A percentile compares a stretch with the other conserved stretches of the same genome.
phyloP scores from a whole-genome alignment of 306 rosid genomes.

The Rosa persica region DNA sequence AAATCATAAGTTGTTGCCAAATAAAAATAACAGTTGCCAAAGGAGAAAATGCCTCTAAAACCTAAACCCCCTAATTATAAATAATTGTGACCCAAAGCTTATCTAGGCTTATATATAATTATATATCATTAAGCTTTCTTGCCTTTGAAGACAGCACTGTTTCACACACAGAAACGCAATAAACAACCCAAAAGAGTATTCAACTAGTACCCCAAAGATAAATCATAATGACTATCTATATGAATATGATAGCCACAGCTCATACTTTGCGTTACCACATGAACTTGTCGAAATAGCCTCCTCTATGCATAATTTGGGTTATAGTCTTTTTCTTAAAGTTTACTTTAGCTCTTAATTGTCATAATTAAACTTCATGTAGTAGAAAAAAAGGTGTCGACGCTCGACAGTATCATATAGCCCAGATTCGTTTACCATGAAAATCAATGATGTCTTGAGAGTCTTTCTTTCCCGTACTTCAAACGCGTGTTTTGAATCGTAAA shows the following conservation, averaged over 20 bases:
- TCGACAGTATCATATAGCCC: constrained; percentile 19
- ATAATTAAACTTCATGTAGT: constrained; percentile 10
- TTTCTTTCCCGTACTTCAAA: background rate
- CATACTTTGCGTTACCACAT: constrained; percentile 33
- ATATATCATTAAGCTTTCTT: background rate
- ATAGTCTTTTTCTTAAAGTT: constrained; percentile 38
- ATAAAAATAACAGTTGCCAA: background rate
- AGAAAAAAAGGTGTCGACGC: constrained; percentile 19
- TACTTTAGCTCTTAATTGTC: constrained; percentile 28
- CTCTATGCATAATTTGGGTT: constrained; percentile 21
- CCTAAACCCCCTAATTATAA: background rate
- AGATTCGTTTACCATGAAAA: constrained; percentile 11
- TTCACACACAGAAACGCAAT: constrained; percentile 15
- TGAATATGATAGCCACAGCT: background rate
- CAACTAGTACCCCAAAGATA: background rate
- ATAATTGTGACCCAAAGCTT: background rate
- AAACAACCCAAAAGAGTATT: background rate
- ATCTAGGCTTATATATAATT: background rate
- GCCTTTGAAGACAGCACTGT: constrained; percentile 31
- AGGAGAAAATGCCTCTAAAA: constrained; percentile 4
- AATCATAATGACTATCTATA: background rate
- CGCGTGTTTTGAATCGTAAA: background rate
- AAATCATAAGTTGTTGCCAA: background rate
- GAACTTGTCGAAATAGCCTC: constrained; percentile 33
- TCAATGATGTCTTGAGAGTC: background rate